Evolutionary conservation across 73 alveolate species (phyloP), one percentile per base, ranked within the genome.

Genomic region (Paramecium biaurelia): DNA sequence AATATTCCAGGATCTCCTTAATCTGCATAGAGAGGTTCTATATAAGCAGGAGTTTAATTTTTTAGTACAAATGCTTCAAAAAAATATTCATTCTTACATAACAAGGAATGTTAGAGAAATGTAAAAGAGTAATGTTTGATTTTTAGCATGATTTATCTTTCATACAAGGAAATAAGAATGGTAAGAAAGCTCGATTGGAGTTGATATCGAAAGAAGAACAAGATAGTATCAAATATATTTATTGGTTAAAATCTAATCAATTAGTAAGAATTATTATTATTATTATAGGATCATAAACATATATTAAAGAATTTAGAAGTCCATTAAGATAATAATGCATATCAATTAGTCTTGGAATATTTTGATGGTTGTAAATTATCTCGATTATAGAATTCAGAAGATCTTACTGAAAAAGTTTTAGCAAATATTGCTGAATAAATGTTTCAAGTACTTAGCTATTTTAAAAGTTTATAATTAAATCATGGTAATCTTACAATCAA

Each of bases 41-140:
- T 63, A 14, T 12, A 63, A 32, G 30, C 20, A 14, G 84, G 84
- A 0, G 84, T 63, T 10, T 12, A 63, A 63, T 63, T 63, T 20
- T 63, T 63, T 32, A 63, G 84, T 32, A 63, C 84, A 4, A 63
- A 63, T 63, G 84, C 84, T 15, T 63, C 84, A 63, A 63, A 63
- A 18, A 53, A 53, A 53, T 53, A 53, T 18, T 53, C 68, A 53
- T 53, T 53, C 30, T 21, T 53, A n/a, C 32, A 53, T 18, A 53
- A 53, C 68, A 53, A 53, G 32, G 68, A 53, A 9, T 53, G 14
- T 23, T 53, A 53, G 68, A 53, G 68, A 53, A 53, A 53, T 53
- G 68, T 53, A 53, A n/a, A 8, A 21, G 20, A 11, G 6, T 12
- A 12, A 47, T 3, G 6, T 47, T 15, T 14, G 59, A 47, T 47